Conservation (phyloP, 345 rosid genomes). For the Brassica rapa region DNA sequence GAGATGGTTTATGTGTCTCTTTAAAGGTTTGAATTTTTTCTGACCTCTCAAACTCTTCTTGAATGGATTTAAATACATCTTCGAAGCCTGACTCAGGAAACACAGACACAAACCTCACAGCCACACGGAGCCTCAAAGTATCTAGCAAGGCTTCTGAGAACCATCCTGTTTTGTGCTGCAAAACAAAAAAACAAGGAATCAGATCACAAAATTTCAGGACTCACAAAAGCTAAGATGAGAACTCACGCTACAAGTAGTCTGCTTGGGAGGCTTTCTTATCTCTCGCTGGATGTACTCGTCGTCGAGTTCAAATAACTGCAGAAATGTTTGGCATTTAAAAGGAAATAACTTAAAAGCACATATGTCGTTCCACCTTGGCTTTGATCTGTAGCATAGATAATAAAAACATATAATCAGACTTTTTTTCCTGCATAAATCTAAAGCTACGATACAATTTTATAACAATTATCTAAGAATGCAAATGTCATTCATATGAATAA, state of each 20-base stretch:
- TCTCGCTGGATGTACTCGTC: constrained; percentile 89
- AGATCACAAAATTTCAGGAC: neutral
- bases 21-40: constrained; percentile 55
- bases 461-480: constrained; percentile 2
- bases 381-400: constrained; percentile 47
- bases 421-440: neutral
- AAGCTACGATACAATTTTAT: neutral
- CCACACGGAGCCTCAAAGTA: constrained; percentile 70
- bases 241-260: constrained; percentile 71
- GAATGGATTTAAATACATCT: constrained; percentile 63
- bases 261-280: constrained; percentile 79
- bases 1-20: constrained; percentile 50
- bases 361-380: constrained; percentile 74
- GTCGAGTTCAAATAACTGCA: constrained; percentile 82
- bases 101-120: constrained; percentile 75
- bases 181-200: neutral
- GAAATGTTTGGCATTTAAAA: constrained; percentile 64
- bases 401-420: neutral
- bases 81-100: constrained; percentile 72
- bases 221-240: neutral
- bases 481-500: neutral
- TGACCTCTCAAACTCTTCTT: constrained; percentile 75
- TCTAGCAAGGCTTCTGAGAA: constrained; percentile 69
- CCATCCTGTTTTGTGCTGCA: constrained; percentile 89
- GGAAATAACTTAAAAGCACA: constrained; percentile 83